Evolutionary conservation across 2,329 filamentous ascomycete species (phyloP).

Genomic region (Bimuria novae-zelandiae): DNA sequence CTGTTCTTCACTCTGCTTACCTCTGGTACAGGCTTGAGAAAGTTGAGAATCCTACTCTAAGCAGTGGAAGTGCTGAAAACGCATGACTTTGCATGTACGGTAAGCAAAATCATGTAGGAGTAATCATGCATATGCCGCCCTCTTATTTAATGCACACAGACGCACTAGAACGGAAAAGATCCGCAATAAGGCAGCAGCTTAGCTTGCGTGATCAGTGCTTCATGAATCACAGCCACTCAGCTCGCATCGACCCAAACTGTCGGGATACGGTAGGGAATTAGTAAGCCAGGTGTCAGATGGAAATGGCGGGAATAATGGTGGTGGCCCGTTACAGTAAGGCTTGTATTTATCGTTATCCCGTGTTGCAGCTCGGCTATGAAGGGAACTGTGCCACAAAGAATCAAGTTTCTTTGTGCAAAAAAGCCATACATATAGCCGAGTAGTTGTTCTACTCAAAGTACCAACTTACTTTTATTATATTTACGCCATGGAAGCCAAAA

Average conservation of each 20-base stretch:
- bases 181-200: neutral
- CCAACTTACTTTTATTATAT: neutral
- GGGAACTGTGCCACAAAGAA: neutral
- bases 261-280: slow-evolving; percentile 4
- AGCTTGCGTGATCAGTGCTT: neutral
- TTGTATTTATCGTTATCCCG: too few relatives aligned
- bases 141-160: neutral
- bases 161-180: neutral
- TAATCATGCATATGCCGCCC: neutral
- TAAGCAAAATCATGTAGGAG: neutral
- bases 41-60: neutral
- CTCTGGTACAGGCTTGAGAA: neutral
- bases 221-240: slow-evolving; percentile 4
- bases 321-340: neutral
- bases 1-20: neutral
- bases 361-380: neutral
- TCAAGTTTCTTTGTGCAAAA: neutral
- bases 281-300: neutral
- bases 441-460: neutral
- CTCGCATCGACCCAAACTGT: slow-evolving; percentile 3
- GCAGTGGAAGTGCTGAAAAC: neutral
- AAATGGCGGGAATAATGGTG: neutral
- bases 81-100: neutral
- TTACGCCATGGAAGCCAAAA: neutral
- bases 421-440: neutral